A percentile compares a stretch with the other conserved stretches of the same genome.
Conservation (phyloP, 139 green algal species). For the Desmodesmus armatus region DNA sequence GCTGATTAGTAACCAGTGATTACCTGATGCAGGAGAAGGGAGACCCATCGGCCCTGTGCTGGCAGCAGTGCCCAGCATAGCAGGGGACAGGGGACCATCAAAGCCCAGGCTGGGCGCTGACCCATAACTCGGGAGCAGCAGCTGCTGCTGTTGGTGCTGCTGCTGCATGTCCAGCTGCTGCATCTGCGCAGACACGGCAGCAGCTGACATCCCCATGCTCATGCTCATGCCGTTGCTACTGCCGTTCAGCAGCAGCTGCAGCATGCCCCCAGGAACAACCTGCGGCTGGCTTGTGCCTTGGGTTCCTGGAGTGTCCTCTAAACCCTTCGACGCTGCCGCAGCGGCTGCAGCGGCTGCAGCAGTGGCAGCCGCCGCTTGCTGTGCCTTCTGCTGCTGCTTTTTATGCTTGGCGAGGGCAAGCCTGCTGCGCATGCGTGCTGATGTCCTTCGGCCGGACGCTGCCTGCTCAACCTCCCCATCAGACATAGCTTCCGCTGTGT, state of each 20-base stretch:
- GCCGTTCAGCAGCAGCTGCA: background rate
- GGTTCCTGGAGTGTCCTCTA: background rate
- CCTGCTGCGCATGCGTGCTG: background rate
- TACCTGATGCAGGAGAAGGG: background rate
- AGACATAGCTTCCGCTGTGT: background rate
- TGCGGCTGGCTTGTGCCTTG: slow-evolving; percentile 5
- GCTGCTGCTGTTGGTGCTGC: slow-evolving; percentile 22
- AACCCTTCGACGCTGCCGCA: background rate
- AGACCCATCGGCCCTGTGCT: too few species aligned
- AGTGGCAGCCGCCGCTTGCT: background rate
- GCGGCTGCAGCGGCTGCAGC: slow-evolving; percentile 3
- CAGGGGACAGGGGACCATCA: too few species aligned
- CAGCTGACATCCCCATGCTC: background rate
- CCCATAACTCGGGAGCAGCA: too few species aligned
- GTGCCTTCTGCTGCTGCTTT: background rate
- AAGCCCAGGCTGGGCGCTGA: too few species aligned
- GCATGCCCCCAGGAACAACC: background rate
- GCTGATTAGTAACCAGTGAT: background rate
- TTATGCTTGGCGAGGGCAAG: background rate
- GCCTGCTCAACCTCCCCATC: background rate
- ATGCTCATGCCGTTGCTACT: slow-evolving; percentile 15
- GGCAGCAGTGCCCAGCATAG: too few species aligned
- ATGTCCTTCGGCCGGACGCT: background rate
- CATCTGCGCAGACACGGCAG: background rate
- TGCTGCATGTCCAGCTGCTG: background rate